Conservation (phyloP, 805 yeast genomes). For the Brettanomyces naardenensis region DNA sequence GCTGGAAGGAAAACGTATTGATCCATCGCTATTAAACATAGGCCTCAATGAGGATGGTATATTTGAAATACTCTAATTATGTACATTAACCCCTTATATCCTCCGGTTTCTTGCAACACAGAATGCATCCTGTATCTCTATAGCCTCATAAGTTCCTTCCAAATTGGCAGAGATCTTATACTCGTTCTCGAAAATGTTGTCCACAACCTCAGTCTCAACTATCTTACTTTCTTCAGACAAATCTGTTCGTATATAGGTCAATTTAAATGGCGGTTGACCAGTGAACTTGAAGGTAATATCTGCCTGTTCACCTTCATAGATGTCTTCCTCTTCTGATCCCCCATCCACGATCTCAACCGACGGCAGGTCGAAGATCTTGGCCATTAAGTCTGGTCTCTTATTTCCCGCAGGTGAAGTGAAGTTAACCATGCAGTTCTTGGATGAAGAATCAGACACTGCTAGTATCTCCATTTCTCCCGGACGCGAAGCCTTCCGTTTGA, state of each 20-base stretch:
- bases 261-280: constrained; percentile 86
- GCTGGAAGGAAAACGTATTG: background rate
- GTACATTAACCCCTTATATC: background rate
- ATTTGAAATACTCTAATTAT: background rate
- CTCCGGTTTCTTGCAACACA: constrained; percentile 41
- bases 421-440: constrained; percentile 63
- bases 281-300: constrained; percentile 75
- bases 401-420: constrained; percentile 29
- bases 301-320: constrained; percentile 92
- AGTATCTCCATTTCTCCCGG: constrained; percentile 70
- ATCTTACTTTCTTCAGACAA: constrained; percentile 27
- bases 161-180: constrained; percentile 68
- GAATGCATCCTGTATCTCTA: constrained; percentile 77
- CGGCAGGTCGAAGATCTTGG: constrained; percentile 40
- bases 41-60: background rate
- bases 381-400: constrained; percentile 22
- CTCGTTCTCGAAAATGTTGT: constrained; percentile 60
- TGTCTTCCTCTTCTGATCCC: constrained; percentile 64
- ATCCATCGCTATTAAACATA: background rate
- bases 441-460: constrained; percentile 65
- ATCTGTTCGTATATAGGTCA: constrained; percentile 71
- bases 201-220: constrained; percentile 51
- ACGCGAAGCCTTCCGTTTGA: constrained; percentile 66
- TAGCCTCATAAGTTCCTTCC: constrained; percentile 93
- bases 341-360: constrained; percentile 83